Percentiles rank a stretch among this genome's conserved stretches.
phyloP scores from a whole-genome alignment of 768 basidiomycete genomes.

The Trametes gibbosa region DNA sequence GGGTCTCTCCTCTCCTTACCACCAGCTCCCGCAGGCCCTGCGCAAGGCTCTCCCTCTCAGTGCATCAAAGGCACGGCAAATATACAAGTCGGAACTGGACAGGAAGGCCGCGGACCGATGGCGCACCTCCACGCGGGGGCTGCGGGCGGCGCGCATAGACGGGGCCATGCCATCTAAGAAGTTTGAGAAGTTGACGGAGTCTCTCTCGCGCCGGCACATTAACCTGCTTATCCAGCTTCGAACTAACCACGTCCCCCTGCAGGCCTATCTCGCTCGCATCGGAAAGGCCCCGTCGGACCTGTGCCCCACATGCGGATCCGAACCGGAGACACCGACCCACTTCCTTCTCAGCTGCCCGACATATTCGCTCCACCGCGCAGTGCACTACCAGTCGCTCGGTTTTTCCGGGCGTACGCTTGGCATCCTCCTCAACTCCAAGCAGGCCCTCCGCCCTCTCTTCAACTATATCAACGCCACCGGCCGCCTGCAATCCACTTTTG shows the following conservation, averaged over 20 bases:
- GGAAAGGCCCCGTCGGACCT: neutral
- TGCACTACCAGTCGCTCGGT: neutral
- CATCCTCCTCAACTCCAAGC: neutral
- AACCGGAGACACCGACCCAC: constrained; percentile 9
- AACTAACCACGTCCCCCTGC: constrained; percentile 19
- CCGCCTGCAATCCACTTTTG: neutral
- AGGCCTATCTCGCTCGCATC: constrained; percentile 24
- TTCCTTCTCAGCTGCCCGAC: constrained; percentile 18
- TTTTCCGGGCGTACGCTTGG: neutral
- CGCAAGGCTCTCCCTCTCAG: neutral
- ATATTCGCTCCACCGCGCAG: neutral
- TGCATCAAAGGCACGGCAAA: neutral
- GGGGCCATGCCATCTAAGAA: neutral
- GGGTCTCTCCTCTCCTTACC: neutral
- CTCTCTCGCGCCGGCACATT: neutral
- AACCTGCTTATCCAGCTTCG: neutral
- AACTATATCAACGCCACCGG: neutral
- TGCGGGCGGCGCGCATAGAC: neutral
- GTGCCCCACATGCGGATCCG: constrained; percentile 9
- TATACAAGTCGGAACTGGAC: neutral
- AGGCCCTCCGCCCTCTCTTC: neutral
- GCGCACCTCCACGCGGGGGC: constrained; percentile 5
- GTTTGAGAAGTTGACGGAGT: neutral
- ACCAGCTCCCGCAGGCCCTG: neutral
- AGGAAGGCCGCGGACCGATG: constrained; percentile 31